Evolutionary conservation across 371 early-diverging fungal species (phyloP).

Genomic region (Mortierella sp.): DNA sequence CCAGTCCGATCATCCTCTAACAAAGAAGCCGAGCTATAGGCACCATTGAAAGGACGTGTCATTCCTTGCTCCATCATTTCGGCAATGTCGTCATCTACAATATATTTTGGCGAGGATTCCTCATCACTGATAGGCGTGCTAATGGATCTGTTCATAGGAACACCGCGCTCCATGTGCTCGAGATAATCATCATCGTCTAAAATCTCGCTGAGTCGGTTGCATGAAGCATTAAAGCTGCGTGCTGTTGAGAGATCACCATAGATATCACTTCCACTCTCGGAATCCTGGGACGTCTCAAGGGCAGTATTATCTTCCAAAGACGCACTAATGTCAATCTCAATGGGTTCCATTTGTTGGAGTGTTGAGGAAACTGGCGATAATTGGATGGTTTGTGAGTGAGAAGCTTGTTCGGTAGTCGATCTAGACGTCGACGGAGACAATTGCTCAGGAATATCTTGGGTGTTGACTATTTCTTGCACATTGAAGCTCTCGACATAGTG

Average conservation of each 20-base stretch:
- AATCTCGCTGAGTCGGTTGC: conserved; percentile 42
- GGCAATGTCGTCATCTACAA: conserved; percentile 37
- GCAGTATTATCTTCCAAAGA: no score
- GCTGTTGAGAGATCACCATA: conserved; percentile 45
- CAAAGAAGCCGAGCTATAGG: no score
- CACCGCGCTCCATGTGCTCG: conserved; percentile 53
- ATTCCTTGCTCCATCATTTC: conserved; percentile 49
- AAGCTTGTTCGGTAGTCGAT: no score
- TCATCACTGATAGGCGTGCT: conserved; percentile 44
- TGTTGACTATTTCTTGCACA: no score
- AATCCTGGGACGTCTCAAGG: conserved; percentile 9
- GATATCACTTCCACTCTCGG: conserved; percentile 34
- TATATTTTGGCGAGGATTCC: conserved; percentile 28
- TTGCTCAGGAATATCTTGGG: no score
- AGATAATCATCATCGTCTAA: conserved; percentile 46
- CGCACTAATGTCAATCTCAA: no score
- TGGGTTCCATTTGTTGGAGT: no score
- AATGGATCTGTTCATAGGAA: conserved; percentile 46
- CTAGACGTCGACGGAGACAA: no score
- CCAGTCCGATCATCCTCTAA: no score
- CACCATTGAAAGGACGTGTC: conserved; percentile 9
- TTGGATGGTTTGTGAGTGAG: no score
- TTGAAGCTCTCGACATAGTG: no score
- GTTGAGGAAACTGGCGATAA: no score
- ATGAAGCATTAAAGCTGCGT: conserved; percentile 24